These are phyloP conservation scores for Leccinum boreale DNA, from an alignment of 768 basidiomycete species.

Conservation along the genomic window DNA sequence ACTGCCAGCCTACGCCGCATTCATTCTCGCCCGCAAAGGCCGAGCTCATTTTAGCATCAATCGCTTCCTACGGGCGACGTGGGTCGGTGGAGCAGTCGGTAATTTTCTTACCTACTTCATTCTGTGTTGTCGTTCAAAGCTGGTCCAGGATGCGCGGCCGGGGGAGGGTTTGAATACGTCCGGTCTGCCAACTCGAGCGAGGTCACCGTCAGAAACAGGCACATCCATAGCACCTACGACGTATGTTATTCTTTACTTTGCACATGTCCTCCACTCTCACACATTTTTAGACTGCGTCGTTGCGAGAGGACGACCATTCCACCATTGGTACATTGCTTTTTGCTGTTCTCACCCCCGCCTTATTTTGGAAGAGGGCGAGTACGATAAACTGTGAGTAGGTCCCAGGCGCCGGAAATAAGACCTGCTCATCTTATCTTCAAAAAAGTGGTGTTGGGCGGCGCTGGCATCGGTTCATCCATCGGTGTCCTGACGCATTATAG, in stretches of 20 bases:
- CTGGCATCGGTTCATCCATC: slow-evolving; percentile 59
- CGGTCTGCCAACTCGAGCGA: slow-evolving; percentile 54
- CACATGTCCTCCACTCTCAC: not conserved
- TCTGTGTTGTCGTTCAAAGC: not conserved
- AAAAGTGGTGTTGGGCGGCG: slow-evolving; percentile 69
- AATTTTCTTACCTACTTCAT: not conserved
- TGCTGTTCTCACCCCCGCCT: slow-evolving; percentile 60
- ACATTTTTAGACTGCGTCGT: slow-evolving; percentile 45
- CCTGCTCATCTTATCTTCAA: not conserved
- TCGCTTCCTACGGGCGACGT: slow-evolving; percentile 65
- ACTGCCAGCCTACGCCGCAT: slow-evolving; percentile 58
- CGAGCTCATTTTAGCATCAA: slow-evolving; percentile 56
- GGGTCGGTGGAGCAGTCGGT: slow-evolving; percentile 65
- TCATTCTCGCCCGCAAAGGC: slow-evolving; percentile 53
- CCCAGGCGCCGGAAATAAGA: not conserved
- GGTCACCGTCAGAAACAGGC: slow-evolving; percentile 45
- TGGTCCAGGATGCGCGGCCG: slow-evolving; percentile 35
- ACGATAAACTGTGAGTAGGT: slow-evolving; percentile 53
- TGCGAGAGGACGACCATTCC: slow-evolving; percentile 70
- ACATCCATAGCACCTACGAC: slow-evolving; percentile 55
- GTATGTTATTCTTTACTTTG: slow-evolving; percentile 36
- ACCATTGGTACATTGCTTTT: slow-evolving; percentile 69
- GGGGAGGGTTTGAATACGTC: slow-evolving; percentile 59
- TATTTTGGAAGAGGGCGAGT: slow-evolving; percentile 69
- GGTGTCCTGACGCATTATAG: slow-evolving; percentile 59